Evolutionary conservation across 2,329 filamentous ascomycete species (phyloP).

Genomic region (Talaromyces sp.): DNA sequence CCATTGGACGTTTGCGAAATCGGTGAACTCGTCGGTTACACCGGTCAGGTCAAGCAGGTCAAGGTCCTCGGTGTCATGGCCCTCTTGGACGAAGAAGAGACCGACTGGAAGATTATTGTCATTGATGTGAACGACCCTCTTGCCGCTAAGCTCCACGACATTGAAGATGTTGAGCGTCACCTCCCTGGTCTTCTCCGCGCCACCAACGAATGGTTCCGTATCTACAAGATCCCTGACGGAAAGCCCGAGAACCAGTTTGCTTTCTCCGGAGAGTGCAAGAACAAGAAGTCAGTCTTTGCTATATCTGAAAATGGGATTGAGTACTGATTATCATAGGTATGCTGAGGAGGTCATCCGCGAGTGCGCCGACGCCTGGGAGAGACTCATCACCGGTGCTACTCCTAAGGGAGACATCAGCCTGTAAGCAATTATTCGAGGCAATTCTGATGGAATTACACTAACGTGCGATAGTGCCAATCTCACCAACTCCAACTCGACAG

Average conservation of each 20-base stretch:
- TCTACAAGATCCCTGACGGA: conserved; percentile 99
- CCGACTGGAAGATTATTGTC: conserved; percentile 99
- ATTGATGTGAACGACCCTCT: conserved; percentile 98
- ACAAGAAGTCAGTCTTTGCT: conserved; percentile 71
- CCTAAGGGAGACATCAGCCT: conserved; percentile 73
- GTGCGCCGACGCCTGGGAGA: conserved; percentile 96
- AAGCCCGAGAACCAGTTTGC: conserved; percentile 99
- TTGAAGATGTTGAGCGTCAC: conserved; percentile 98
- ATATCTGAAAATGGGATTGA: conserved; percentile 20
- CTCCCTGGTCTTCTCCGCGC: conserved; percentile 93
- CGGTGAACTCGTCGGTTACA: conserved; percentile 93
- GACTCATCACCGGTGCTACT: conserved; percentile 87
- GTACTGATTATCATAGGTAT: conserved; percentile 57
- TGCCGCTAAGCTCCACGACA: conserved; percentile 93
- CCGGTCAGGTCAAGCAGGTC: conserved; percentile 98
- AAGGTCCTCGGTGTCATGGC: conserved; percentile 99
- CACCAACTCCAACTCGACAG: conserved; percentile 69
- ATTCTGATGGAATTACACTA: conserved; percentile 10
- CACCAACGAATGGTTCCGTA: conserved; percentile 99
- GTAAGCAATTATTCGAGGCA: conserved; percentile 55
- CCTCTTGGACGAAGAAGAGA: conserved; percentile 98
- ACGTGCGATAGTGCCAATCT: conserved; percentile 68
- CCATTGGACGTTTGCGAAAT: conserved; percentile 99
- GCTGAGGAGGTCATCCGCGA: conserved; percentile 93
- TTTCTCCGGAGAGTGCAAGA: conserved; percentile 99